Conservation (phyloP, 768 basidiomycete genomes). For the Multifurca ochricompacta region DNA sequence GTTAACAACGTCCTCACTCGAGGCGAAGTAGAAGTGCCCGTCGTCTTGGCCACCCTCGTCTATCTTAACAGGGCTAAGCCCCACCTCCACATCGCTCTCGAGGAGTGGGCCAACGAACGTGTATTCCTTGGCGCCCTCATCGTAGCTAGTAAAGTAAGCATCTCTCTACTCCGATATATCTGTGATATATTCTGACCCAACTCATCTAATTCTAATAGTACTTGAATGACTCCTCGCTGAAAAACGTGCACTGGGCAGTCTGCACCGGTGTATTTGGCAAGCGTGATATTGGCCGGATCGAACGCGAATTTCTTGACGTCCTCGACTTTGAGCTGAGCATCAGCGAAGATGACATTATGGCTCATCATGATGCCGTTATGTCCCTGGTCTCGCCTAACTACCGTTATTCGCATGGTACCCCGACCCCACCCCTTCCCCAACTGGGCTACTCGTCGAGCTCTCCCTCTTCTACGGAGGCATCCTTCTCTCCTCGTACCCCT, state of each 20-base stretch:
- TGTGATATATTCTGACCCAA: constrained; percentile 5
- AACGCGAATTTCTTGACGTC: constrained; percentile 74
- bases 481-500: constrained; percentile 17
- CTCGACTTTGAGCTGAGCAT: constrained; percentile 63
- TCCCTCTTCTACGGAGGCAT: constrained; percentile 11
- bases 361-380: constrained; percentile 29
- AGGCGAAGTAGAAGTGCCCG: constrained; percentile 65
- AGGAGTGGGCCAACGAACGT: constrained; percentile 83
- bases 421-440: neutral
- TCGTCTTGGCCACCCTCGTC: constrained; percentile 61
- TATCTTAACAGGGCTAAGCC: constrained; percentile 74
- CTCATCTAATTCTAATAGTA: constrained; percentile 38
- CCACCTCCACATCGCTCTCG: constrained; percentile 71
- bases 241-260: constrained; percentile 81
- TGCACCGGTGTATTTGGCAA: constrained; percentile 74
- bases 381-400: constrained; percentile 15
- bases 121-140: constrained; percentile 90
- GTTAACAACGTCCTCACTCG: constrained; percentile 60
- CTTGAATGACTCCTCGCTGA: constrained; percentile 79
- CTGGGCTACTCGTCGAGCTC: constrained; percentile 1
- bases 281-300: constrained; percentile 68
- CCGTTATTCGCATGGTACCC: neutral
- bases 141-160: constrained; percentile 68
- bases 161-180: constrained; percentile 21
- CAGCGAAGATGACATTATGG: constrained; percentile 51